phyloP scores from a whole-genome alignment of 2,329 filamentous ascomycete species.

The Ascochyta lentis region DNA sequence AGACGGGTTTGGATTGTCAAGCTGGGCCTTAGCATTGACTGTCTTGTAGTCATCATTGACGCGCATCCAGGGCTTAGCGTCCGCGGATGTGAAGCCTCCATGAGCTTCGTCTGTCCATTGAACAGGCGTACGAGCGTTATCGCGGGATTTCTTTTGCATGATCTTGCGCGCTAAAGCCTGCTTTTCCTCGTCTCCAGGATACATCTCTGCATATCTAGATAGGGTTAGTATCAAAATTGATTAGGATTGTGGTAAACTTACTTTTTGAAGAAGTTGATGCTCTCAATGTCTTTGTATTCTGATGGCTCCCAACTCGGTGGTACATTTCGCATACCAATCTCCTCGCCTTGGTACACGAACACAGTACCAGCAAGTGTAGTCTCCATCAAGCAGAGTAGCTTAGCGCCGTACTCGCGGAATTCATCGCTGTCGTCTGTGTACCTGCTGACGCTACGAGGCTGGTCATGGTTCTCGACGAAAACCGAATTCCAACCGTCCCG shows the following conservation, averaged over 20 bases:
- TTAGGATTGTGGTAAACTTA: constrained; percentile 13
- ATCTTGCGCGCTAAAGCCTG: constrained; percentile 40
- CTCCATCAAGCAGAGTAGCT: constrained; percentile 57
- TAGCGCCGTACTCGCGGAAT: constrained; percentile 56
- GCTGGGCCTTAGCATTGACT: constrained; percentile 65
- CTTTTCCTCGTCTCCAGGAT: constrained; percentile 37
- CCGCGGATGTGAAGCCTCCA: constrained; percentile 66
- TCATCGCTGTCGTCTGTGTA: constrained; percentile 58
- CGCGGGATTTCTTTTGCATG: constrained; percentile 67
- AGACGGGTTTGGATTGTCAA: constrained; percentile 33
- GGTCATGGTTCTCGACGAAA: constrained; percentile 62
- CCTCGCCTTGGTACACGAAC: constrained; percentile 60
- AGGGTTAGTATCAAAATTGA: constrained; percentile 1
- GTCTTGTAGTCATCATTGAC: constrained; percentile 61
- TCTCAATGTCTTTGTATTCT: constrained; percentile 62
- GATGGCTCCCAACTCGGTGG: constrained; percentile 51
- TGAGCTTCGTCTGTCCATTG: constrained; percentile 66
- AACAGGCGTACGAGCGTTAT: constrained; percentile 71
- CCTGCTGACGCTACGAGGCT: constrained; percentile 57
- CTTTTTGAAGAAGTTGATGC: constrained; percentile 61
- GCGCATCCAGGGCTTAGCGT: constrained; percentile 66
- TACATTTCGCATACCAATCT: constrained; percentile 60
- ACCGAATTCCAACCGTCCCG: constrained; percentile 56
- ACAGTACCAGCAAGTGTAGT: constrained; percentile 57
- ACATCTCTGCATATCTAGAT: constrained; percentile 38